Conservation (phyloP, 441 rosid species). For the Gossypium schwendimanii region DNA sequence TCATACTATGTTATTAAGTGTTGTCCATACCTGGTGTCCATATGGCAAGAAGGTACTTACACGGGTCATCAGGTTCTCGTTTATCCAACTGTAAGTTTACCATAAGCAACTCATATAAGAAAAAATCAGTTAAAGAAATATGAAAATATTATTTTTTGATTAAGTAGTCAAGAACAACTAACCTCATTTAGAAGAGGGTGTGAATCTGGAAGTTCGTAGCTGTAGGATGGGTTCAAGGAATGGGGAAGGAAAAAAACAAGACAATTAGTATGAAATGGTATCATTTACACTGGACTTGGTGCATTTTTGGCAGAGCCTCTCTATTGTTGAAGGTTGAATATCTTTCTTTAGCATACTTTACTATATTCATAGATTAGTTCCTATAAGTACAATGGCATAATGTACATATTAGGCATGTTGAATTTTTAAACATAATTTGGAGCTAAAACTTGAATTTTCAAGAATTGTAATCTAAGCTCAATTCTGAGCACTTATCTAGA, state of each 20-base stretch:
- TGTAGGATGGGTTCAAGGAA: conserved; percentile 15
- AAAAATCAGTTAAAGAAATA: conserved; percentile 4
- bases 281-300: conserved; percentile 6
- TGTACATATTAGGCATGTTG: neutral
- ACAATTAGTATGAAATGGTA: conserved; percentile 11
- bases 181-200: conserved; percentile 49
- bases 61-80: conserved; percentile 49
- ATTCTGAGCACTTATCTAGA: conserved; percentile 13
- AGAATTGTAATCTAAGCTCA: neutral
- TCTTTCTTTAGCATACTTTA: neutral
- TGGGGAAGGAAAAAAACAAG: neutral
- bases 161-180: conserved; percentile 18
- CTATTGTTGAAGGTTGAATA: neutral
- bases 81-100: conserved; percentile 36
- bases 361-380: neutral
- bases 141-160: conserved; percentile 2
- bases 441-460: neutral
- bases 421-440: neutral
- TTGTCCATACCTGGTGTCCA: conserved; percentile 50
- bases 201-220: conserved; percentile 44
- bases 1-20: neutral
- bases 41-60: conserved; percentile 49
- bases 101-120: conserved; percentile 8
- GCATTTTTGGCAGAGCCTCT: neutral
- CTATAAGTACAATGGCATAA: neutral